These are phyloP conservation scores for Podospora fimiseda DNA, from an alignment of 495 filamentous ascomycete species.

Conservation along the genomic window DNA sequence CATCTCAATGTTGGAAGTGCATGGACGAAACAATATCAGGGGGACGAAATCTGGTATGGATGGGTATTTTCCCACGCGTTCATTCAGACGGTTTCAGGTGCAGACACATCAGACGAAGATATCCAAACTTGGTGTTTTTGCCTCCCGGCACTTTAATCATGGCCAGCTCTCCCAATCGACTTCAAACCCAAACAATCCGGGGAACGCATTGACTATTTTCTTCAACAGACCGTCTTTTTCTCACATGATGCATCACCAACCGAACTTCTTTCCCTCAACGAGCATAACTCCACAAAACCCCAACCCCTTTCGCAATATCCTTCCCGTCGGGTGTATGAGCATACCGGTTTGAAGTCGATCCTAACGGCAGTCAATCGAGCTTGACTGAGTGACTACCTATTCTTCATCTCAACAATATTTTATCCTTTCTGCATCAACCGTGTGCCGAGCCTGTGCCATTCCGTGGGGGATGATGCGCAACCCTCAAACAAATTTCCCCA, in stretches of 20 bases:
- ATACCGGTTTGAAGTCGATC: no score
- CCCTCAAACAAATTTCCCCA: neutral
- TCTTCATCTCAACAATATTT: neutral
- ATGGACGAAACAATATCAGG: no score
- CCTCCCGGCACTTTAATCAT: no score
- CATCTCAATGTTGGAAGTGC: no score
- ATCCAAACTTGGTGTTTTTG: no score
- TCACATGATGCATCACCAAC: neutral
- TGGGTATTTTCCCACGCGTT: no score
- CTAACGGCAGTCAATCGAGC: neutral
- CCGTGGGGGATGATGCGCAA: neutral
- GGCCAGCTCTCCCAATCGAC: no score
- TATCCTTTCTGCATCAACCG: neutral
- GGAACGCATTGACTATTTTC: neutral
- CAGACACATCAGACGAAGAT: no score
- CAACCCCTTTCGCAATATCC: slow-evolving; percentile 6
- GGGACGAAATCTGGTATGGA: neutral
- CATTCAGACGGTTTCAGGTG: no score
- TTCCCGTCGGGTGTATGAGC: no score
- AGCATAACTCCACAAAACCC: slow-evolving; percentile 1
- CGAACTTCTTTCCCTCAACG: neutral
- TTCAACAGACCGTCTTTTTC: neutral
- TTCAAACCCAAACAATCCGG: no score
- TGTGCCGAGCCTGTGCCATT: neutral
- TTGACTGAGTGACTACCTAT: neutral